phyloP scores from a whole-genome alignment of 2,329 filamentous ascomycete genomes.

The Ophiocordyceps camponoti-saundersi region DNA sequence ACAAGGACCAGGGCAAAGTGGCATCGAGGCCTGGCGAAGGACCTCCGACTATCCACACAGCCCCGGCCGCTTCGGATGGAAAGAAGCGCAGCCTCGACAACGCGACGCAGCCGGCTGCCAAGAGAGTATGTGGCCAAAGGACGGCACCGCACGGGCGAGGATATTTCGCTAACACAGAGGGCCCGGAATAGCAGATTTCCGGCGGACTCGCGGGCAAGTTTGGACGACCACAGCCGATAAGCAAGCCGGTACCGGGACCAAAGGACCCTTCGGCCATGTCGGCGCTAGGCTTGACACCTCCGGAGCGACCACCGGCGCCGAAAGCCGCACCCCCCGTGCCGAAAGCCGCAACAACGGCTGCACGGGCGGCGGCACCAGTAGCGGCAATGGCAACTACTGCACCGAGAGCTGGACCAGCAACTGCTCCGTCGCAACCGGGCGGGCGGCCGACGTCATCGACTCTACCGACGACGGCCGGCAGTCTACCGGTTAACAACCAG shows the following conservation, averaged over 20 bases:
- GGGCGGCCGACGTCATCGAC: not conserved
- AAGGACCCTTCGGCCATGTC: slow-evolving; percentile 35
- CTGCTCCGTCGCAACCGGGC: not conserved
- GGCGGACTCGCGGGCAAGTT: slow-evolving; percentile 19
- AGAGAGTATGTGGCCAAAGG: slow-evolving; percentile 20
- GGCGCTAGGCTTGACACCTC: slow-evolving; percentile 29
- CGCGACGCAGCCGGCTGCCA: slow-evolving; percentile 10
- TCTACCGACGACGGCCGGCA: not conserved
- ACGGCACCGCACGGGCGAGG: not conserved
- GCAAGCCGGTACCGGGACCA: slow-evolving; percentile 11
- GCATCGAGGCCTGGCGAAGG: slow-evolving; percentile 10
- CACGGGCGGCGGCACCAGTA: slow-evolving; percentile 9
- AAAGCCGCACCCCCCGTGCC: too few species aligned
- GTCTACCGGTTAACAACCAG: not conserved
- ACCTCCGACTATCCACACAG: slow-evolving; percentile 23
- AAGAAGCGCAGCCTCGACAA: slow-evolving; percentile 23
- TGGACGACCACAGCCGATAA: slow-evolving; percentile 5
- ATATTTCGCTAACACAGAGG: slow-evolving; percentile 16
- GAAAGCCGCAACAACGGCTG: slow-evolving; percentile 7
- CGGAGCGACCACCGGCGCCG: slow-evolving; percentile 19
- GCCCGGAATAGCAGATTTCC: slow-evolving; percentile 11
- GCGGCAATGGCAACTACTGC: not conserved
- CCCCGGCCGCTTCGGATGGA: slow-evolving; percentile 8
- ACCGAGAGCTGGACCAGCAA: slow-evolving; percentile 4
- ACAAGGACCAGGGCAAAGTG: slow-evolving; percentile 1